A percentile compares a stretch with the other conserved stretches of the same genome.
phyloP scores from a whole-genome alignment of 2,329 filamentous ascomycete species.

The Penicillium sp. region DNA sequence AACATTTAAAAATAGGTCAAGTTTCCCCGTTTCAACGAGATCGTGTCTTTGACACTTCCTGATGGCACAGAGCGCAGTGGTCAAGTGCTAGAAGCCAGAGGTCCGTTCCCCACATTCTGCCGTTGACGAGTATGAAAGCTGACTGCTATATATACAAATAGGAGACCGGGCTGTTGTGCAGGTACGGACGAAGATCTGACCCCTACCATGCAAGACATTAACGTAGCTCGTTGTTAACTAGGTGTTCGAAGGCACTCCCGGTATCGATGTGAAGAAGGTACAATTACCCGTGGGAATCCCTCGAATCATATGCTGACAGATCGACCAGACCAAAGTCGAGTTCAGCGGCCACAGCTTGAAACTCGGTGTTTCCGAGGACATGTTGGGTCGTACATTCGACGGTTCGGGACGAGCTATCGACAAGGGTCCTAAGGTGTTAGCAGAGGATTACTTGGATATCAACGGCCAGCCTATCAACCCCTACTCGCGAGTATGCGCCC shows the following conservation, averaged over 20 bases:
- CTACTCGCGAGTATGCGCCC: slow-evolving; percentile 72
- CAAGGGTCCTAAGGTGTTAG: slow-evolving; percentile 96
- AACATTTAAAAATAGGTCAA: slow-evolving; percentile 66
- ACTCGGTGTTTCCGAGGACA: slow-evolving; percentile 98
- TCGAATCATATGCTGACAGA: slow-evolving; percentile 20
- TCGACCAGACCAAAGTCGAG: slow-evolving; percentile 81
- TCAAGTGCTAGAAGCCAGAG: slow-evolving; percentile 95
- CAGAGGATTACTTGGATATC: slow-evolving; percentile 97
- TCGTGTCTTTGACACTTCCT: slow-evolving; percentile 90
- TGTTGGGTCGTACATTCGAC: slow-evolving; percentile 98
- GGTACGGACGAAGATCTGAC: slow-evolving; percentile 53
- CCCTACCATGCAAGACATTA: slow-evolving; percentile 16
- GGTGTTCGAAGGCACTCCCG: slow-evolving; percentile 96
- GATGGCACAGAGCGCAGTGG: slow-evolving; percentile 93
- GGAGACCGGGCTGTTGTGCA: slow-evolving; percentile 93
- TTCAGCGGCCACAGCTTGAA: slow-evolving; percentile 97
- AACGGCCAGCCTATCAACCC: slow-evolving; percentile 99
- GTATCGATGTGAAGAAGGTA: slow-evolving; percentile 98
- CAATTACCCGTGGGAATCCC: slow-evolving; percentile 8
- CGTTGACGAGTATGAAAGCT: slow-evolving; percentile 14
- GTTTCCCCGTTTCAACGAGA: slow-evolving; percentile 96
- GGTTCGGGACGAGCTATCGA: slow-evolving; percentile 97
- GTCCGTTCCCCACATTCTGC: slow-evolving; percentile 49
- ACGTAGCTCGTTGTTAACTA: slow-evolving; percentile 41
- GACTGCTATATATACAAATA: slow-evolving; percentile 39